phyloP scores from a whole-genome alignment of 345 rosid species.

The Linum lewisii region DNA sequence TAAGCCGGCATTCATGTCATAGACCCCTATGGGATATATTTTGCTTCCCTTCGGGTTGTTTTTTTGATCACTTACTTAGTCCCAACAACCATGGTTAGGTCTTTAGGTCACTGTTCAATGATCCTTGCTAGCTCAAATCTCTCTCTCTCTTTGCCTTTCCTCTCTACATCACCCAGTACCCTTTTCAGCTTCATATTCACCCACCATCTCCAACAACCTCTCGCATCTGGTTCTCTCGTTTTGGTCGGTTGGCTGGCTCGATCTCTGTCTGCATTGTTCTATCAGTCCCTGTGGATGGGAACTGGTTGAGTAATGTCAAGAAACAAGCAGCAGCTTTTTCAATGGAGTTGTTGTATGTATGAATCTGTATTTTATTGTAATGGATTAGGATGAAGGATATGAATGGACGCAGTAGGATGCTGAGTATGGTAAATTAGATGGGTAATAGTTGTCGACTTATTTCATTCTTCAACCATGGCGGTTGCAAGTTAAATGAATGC shows the following conservation, averaged over 20 bases:
- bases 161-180: no score
- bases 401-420: constrained; percentile 34
- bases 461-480: constrained; percentile 30
- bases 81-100: constrained; percentile 97
- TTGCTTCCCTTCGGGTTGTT: constrained; percentile 73
- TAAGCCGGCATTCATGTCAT: constrained; percentile 52
- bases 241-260: no score
- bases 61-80: constrained; percentile 23
- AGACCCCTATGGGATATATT: constrained; percentile 72
- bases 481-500: constrained; percentile 9
- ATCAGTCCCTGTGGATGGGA: background rate
- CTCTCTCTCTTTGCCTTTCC: no score
- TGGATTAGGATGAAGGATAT: constrained; percentile 16
- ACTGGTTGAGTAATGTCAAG: no score
- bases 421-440: constrained; percentile 24
- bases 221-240: constrained; percentile 15
- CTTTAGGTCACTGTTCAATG: constrained; percentile 26
- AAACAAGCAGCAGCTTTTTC: no score
- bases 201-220: constrained; percentile 17
- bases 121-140: no score
- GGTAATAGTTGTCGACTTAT: background rate
- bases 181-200: no score
- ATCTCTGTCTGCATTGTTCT: constrained; percentile 12
- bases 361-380: constrained; percentile 20
- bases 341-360: no score